Conservation (phyloP, 2,329 filamentous ascomycete genomes). For the Rutstroemia sydowiana region DNA sequence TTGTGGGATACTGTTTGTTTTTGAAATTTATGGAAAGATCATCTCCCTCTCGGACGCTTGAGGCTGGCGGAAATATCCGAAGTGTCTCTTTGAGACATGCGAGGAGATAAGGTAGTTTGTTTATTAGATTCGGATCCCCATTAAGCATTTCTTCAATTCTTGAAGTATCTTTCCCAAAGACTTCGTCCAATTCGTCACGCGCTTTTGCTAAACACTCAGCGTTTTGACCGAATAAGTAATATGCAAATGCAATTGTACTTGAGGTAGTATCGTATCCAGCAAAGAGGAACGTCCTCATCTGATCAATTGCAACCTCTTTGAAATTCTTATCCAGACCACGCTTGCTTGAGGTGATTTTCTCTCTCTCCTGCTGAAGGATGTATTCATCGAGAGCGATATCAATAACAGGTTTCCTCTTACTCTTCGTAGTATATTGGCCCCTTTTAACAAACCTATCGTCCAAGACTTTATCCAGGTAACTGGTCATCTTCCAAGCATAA, state of each 20-base stretch:
- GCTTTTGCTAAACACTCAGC: conserved; percentile 15
- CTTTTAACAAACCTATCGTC: conserved; percentile 16
- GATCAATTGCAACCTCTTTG: conserved; percentile 15
- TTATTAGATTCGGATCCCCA: conserved; percentile 15
- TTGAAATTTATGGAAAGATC: conserved; percentile 4
- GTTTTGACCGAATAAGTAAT: conserved; percentile 17
- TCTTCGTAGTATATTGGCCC: conserved; percentile 1
- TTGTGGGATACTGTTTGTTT: conserved; percentile 10
- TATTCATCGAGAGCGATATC: conserved; percentile 20
- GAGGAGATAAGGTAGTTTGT: conserved; percentile 17
- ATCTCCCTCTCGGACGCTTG: conserved; percentile 12
- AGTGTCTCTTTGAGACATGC: conserved; percentile 23
- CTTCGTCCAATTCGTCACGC: conserved; percentile 19
- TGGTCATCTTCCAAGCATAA: conserved; percentile 20
- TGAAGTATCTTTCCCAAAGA: conserved; percentile 18
- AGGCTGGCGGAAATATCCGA: conserved; percentile 19
- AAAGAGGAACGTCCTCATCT: conserved; percentile 20
- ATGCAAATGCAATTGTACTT: conserved; percentile 17
- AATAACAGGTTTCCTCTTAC: conserved; percentile 15
- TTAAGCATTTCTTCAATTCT: conserved; percentile 9
- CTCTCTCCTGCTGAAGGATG: conserved; percentile 11
- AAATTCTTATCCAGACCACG: conserved; percentile 15
- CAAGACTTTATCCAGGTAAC: conserved; percentile 19
- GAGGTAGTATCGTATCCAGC: conserved; percentile 23
- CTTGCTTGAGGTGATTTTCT: conserved; percentile 1